Evolutionary conservation across 208 protist genomes (phyloP).

Genomic region (Spongospora subterranea): DNA sequence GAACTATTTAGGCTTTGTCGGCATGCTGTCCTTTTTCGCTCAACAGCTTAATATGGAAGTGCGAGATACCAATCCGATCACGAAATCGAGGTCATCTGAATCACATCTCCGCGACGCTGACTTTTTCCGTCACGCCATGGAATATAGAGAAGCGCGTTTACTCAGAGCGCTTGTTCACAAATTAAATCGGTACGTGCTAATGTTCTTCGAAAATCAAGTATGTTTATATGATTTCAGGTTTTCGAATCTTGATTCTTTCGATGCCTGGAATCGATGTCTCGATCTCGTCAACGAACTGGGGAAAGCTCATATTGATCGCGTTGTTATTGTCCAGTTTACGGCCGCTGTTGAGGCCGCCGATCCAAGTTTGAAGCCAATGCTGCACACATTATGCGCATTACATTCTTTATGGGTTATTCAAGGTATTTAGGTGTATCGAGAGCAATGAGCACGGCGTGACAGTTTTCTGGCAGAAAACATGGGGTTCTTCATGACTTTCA

Average conservation of each 20-base stretch:
- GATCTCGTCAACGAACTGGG: constrained; percentile 42
- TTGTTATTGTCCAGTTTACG: constrained; percentile 7
- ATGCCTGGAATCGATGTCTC: constrained; percentile 41
- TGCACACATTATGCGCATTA: constrained; percentile 39
- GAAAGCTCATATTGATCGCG: constrained; percentile 47
- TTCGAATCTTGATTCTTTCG: neutral
- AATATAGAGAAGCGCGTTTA: constrained; percentile 33
- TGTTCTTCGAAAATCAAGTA: neutral
- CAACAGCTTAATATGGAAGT: constrained; percentile 30
- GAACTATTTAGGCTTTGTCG: constrained; percentile 22
- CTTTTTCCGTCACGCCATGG: constrained; percentile 27
- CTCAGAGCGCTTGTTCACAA: constrained; percentile 52
- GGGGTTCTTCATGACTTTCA: constrained; percentile 52
- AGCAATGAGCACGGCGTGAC: neutral
- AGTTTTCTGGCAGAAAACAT: constrained; percentile 24
- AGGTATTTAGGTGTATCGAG: neutral
- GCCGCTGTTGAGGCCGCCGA: constrained; percentile 22
- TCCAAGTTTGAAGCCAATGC: neutral
- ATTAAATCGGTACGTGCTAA: neutral
- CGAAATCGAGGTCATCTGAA: constrained; percentile 17
- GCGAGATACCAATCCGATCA: neutral
- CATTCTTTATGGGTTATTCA: constrained; percentile 50
- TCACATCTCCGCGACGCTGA: neutral
- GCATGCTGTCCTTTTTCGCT: constrained; percentile 4
- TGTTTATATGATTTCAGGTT: neutral